Conservation (phyloP, 805 yeast species). For the Candida pseudoglaebosa region DNA sequence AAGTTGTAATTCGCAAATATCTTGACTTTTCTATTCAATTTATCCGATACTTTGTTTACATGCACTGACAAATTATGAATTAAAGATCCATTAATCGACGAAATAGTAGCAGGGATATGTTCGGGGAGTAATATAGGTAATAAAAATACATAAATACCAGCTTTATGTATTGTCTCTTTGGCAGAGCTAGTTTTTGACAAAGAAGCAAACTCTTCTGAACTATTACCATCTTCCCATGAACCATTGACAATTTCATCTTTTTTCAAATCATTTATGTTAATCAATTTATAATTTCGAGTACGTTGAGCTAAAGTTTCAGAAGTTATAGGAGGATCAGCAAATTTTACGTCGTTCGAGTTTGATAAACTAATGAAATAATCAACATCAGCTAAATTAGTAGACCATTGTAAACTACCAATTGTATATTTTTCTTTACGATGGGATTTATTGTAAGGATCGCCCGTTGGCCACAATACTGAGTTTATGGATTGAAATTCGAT, state of each 20-base stretch:
- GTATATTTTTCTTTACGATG: constrained; percentile 45
- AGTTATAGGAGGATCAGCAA: constrained; percentile 27
- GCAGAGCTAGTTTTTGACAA: neutral
- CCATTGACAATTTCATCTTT: constrained; percentile 11
- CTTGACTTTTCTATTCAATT: constrained; percentile 32
- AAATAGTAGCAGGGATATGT: constrained; percentile 58
- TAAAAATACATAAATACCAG: constrained; percentile 69
- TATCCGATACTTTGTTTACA: constrained; percentile 33
- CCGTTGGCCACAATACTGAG: constrained; percentile 50
- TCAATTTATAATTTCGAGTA: constrained; percentile 29
- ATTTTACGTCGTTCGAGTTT: constrained; percentile 41
- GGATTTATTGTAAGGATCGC: constrained; percentile 45
- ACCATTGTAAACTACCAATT: constrained; percentile 48
- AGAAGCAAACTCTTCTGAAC: neutral
- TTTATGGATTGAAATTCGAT: constrained; percentile 42
- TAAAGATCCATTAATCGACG: constrained; percentile 48
- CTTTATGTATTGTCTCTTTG: constrained; percentile 29
- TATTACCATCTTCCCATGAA: neutral
- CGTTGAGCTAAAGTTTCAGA: constrained; percentile 43
- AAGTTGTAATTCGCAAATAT: constrained; percentile 28
- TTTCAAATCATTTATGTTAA: constrained; percentile 15
- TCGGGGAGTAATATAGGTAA: constrained; percentile 61
- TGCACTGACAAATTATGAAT: constrained; percentile 39
- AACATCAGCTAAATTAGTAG: constrained; percentile 35
- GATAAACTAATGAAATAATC: constrained; percentile 40